These are phyloP conservation scores for Dictyostelium firmibasis DNA, from an alignment of 78 protist species.

Conservation along the genomic window DNA sequence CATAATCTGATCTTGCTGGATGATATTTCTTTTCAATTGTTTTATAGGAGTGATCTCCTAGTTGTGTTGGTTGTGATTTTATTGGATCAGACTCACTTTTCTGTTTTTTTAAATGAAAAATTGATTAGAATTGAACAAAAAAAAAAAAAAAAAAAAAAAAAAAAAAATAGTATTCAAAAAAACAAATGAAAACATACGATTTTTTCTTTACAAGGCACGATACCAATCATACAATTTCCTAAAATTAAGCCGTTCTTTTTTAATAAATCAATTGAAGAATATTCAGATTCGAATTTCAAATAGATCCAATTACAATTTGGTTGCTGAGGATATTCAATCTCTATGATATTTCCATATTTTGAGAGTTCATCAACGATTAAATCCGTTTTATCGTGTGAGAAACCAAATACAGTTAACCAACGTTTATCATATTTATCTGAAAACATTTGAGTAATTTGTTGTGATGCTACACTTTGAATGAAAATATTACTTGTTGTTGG, in stretches of 20 bases:
- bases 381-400: slow-evolving; percentile 30
- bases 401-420: slow-evolving; percentile 70
- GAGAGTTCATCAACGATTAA: slow-evolving; percentile 34
- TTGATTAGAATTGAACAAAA: no score
- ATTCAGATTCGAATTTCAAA: slow-evolving; percentile 40
- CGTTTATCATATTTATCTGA: slow-evolving; percentile 51
- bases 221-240: slow-evolving; percentile 69
- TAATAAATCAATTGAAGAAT: slow-evolving; percentile 16
- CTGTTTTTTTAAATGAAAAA: not conserved
- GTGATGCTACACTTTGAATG: not conserved
- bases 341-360: slow-evolving; percentile 28
- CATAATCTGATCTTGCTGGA: slow-evolving; percentile 24
- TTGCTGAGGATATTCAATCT: slow-evolving; percentile 21
- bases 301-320: slow-evolving; percentile 30
- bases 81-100: slow-evolving; percentile 7
- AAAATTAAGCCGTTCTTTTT: slow-evolving; percentile 20
- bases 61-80: not conserved
- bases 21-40: slow-evolving; percentile 33
- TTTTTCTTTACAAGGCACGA: slow-evolving; percentile 42
- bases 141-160: not conserved
- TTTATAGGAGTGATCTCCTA: not conserved
- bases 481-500: not conserved
- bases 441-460: not conserved
- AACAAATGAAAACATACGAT: not conserved
- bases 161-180: not conserved